Base-by-base conservation (phyloP, 164 flowering plant species). In the Magnolia officinalis region DNA sequence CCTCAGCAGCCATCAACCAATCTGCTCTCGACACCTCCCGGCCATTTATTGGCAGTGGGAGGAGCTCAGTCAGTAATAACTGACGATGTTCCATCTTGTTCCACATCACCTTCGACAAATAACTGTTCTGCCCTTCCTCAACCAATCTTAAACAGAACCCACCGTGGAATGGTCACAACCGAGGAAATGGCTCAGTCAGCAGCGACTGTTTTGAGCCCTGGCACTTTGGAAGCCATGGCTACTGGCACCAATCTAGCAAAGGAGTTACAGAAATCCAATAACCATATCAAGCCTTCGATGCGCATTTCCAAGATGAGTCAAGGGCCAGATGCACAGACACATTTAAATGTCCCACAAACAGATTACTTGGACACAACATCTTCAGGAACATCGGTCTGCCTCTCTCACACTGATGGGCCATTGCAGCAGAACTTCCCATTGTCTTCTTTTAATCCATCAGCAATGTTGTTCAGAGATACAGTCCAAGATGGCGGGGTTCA, bases 331-430 rank as follows among this genome's bases (percentile, higher is more conserved):
- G 84, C 86, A 16, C 96, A 88, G 63, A 73, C 88, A 49, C 90
- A 83, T 75, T 76, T 81, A 31, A 84, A 80, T 71, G 72, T 82
- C 26, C 59, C 87, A 29, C 99, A 89, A 67, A 82, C 89, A 67
- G 98, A 92, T 81, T 91, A 87, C 83, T 77, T 96, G 84, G 99
- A 94, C 71, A 80, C 95, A 64, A 87, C 99, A 64, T 95, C 98
- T 80, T 96, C 99, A 5, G 91, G 93, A 76, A 93, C 98, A 66
- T 91, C 96, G 49, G 91, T 84, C 76, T 85, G 95, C 69, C 83
- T 90, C 73, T 87, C 95, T 75, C 97, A 89, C 77, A 89, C 85
- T 81, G 97, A 92, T 78, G 86, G 80, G 49, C 82, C 88, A 61
- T 79, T 90, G 37, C 94, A 88, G 76, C 89, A 87, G 71, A 86